Evolutionary conservation across 2,329 filamentous ascomycete species (phyloP).

Genomic region (Fonsecaea pedrosoi): DNA sequence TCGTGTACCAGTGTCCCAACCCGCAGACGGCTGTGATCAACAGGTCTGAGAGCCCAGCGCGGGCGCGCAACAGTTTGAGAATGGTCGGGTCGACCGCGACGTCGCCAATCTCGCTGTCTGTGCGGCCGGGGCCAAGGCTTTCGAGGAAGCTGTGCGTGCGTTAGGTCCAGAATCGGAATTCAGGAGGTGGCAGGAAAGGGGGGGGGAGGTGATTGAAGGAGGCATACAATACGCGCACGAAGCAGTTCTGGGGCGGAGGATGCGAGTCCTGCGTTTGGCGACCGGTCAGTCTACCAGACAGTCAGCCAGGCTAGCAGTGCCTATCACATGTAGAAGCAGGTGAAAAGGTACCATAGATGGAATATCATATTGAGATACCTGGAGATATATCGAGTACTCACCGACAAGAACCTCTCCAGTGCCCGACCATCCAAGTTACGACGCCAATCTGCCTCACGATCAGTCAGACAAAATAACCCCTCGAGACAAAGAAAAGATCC

Average conservation of each 20-base stretch:
- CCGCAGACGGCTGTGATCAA: slow-evolving; percentile 1
- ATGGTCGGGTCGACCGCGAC: slow-evolving; percentile 3
- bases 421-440: neutral
- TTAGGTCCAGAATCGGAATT: too few relatives aligned
- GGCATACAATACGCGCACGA: neutral
- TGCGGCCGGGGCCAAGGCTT: neutral
- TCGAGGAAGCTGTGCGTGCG: neutral
- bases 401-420: slow-evolving; percentile 1
- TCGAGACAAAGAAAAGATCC: too few relatives aligned
- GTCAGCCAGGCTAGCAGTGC: too few relatives aligned
- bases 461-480: neutral
- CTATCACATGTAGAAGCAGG: neutral
- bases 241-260: neutral
- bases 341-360: too few relatives aligned
- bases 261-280: neutral
- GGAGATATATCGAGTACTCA: neutral
- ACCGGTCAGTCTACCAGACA: neutral
- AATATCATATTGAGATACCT: too few relatives aligned
- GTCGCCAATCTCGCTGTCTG: neutral
- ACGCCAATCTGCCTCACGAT: neutral
- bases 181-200: too few relatives aligned
- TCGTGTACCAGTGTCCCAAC: slow-evolving; percentile 9
- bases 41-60: slow-evolving; percentile 1
- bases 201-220: too few relatives aligned
- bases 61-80: slow-evolving; percentile 1